Conservation (phyloP, 257 asterid species). For the Leonotis leonurus region DNA sequence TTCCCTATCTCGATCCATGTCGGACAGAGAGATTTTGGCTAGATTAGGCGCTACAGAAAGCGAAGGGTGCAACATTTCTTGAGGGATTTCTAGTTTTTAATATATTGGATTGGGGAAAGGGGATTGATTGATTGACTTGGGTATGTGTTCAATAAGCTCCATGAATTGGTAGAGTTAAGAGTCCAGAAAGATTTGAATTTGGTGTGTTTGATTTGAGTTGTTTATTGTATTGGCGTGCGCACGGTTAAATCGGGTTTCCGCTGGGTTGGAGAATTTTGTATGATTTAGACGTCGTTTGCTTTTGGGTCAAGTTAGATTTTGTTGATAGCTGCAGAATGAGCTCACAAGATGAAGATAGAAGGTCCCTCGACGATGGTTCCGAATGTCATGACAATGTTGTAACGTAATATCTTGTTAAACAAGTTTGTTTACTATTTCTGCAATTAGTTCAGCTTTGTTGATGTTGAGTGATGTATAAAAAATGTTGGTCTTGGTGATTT, state of each 20-base stretch:
- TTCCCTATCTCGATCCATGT: conserved; percentile 29
- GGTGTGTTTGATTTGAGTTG: conserved; percentile 12
- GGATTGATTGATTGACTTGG: conserved; percentile 27
- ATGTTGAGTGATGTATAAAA: background rate
- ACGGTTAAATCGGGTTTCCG: conserved; percentile 14
- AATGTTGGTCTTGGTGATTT: conserved; percentile 25
- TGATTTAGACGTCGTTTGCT: conserved; percentile 25
- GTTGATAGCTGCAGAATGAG: conserved; percentile 47
- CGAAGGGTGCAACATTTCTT: conserved; percentile 13
- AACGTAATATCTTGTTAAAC: conserved; percentile 35
- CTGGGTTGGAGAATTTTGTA: conserved; percentile 17
- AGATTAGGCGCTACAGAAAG: conserved; percentile 25
- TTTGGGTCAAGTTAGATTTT: conserved; percentile 6
- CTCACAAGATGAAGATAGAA: conserved; percentile 45
- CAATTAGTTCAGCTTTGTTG: background rate
- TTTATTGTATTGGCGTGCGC: background rate
- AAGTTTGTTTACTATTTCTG: conserved; percentile 11
- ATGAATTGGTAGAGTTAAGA: conserved; percentile 4
- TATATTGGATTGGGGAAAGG: conserved; percentile 27
- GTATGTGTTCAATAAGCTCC: conserved; percentile 23
- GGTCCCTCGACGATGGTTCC: conserved; percentile 25
- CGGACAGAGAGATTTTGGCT: conserved; percentile 20
- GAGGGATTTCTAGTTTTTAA: conserved; percentile 23
- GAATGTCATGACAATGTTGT: conserved; percentile 22
- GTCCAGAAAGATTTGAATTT: background rate